Base-by-base conservation (phyloP, 1,284 basidiomycete species). In the Termitomyces sp. region DNA sequence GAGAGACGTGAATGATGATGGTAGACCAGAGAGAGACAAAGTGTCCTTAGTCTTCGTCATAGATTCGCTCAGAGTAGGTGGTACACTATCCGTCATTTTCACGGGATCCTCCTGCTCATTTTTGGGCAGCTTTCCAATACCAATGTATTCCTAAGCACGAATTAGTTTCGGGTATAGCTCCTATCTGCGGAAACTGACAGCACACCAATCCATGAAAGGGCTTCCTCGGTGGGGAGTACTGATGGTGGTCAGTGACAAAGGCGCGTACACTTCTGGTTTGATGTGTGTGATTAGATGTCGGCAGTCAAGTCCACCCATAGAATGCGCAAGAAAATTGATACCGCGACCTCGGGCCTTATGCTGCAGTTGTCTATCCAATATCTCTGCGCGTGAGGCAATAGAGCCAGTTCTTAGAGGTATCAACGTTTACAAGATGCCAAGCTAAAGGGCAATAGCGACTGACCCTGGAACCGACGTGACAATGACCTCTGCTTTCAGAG, bases 161-260 rank as follows among this genome's bases (percentile, higher is more conserved):
- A 58, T 59, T 13, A 59, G 44, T 54, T 55, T 40, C 49, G 19
- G 19, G 33, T n/a, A 41, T 6, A 21, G 7, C 10, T 5, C 31
- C 24, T 30, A 24, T 33, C 21, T 15, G 19, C 4, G 2, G 45
- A 9, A 13, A 75, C 86, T 63, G 66, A 89, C 90, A 50, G 81
- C 80, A 73, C 96, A 98, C 96, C 96, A 99, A 72, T 98, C 94
- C 97, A 99, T 99, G 70, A 99, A 98, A 0, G 96, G 94, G 63
- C 91, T 94, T 26, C 96, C 96, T 26, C 91, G 83, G 70, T 99
- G 97, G 15, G 97, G 97, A 0, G 97, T 98, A 44, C 88, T 88
- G 60, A 99, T 83, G 15, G 89, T 92, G 0, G 92, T 98, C 57
- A 99, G 74, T 6, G 92, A 94, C 39, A 94, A 72, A 0, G 97